A percentile compares a stretch with the other conserved stretches of the same genome.
Conservation (phyloP, 2,329 filamentous ascomycete species). For the Exophiala sideris region DNA sequence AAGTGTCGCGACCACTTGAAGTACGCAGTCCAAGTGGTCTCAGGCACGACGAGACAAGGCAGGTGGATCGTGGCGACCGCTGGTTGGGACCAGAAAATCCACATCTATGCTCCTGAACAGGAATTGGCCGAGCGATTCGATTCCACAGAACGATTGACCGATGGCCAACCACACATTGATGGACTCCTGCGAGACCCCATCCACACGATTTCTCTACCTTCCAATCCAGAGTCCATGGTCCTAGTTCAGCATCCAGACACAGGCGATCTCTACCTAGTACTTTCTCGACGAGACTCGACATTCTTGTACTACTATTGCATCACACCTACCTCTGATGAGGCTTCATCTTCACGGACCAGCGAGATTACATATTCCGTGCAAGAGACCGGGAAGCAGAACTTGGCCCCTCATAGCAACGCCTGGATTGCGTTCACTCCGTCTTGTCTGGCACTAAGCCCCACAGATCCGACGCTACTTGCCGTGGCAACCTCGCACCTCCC, state of each 20-base stretch:
- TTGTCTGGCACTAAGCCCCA: slow-evolving; percentile 54
- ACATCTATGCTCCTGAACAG: slow-evolving; percentile 44
- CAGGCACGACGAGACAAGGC: slow-evolving; percentile 19
- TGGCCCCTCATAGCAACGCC: slow-evolving; percentile 59
- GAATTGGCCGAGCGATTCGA: slow-evolving; percentile 19
- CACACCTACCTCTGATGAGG: slow-evolving; percentile 15
- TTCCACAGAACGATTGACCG: not conserved
- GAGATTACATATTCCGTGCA: slow-evolving; percentile 31
- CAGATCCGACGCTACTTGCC: slow-evolving; percentile 53
- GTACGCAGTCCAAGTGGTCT: slow-evolving; percentile 52
- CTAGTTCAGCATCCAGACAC: slow-evolving; percentile 52
- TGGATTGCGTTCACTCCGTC: slow-evolving; percentile 63
- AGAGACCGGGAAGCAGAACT: slow-evolving; percentile 56
- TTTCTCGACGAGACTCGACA: slow-evolving; percentile 57
- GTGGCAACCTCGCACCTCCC: slow-evolving; percentile 60
- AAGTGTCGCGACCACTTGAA: slow-evolving; percentile 57
- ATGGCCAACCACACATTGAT: slow-evolving; percentile 22
- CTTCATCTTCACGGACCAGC: slow-evolving; percentile 17
- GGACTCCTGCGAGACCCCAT: slow-evolving; percentile 38
- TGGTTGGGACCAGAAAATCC: slow-evolving; percentile 59
- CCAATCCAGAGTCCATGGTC: slow-evolving; percentile 57
- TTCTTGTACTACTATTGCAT: slow-evolving; percentile 55
- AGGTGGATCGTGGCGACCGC: slow-evolving; percentile 47
- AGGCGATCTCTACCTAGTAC: slow-evolving; percentile 47
- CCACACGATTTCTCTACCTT: slow-evolving; percentile 45